Conservation (phyloP, 1,284 basidiomycete species). For the Naganishia sp. region DNA sequence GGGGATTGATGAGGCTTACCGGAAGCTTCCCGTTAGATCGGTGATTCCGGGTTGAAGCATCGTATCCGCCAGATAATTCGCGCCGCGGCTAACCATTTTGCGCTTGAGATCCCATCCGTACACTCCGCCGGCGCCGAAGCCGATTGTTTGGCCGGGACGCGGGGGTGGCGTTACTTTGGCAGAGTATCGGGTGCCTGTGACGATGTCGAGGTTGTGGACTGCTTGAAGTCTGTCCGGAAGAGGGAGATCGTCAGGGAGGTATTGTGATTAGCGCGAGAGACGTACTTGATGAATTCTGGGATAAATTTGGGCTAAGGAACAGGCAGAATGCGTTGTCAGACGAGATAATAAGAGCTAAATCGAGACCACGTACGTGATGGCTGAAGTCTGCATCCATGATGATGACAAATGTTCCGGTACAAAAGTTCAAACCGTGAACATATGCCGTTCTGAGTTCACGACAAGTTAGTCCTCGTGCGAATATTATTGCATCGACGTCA, state of each 20-base stretch:
- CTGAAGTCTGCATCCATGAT: slow-evolving; percentile 98
- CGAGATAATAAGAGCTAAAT: background rate
- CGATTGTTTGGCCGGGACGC: slow-evolving; percentile 46
- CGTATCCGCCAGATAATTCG: slow-evolving; percentile 81
- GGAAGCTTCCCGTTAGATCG: slow-evolving; percentile 82
- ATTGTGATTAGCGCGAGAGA: background rate
- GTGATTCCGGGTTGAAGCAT: slow-evolving; percentile 79
- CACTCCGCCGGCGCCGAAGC: slow-evolving; percentile 69
- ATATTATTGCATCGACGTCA: slow-evolving; percentile 30
- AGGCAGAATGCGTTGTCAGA: background rate
- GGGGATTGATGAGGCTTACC: slow-evolving; percentile 57
- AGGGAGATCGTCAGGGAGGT: background rate
- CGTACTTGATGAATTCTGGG: slow-evolving; percentile 77
- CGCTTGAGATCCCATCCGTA: slow-evolving; percentile 86
- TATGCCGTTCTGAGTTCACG: slow-evolving; percentile 71
- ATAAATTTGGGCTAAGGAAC: slow-evolving; percentile 79
- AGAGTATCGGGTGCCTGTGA: slow-evolving; percentile 84
- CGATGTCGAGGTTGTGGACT: slow-evolving; percentile 78
- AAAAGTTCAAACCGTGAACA: slow-evolving; percentile 83
- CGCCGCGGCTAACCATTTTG: slow-evolving; percentile 79
- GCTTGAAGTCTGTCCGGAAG: slow-evolving; percentile 65
- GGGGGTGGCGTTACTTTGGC: slow-evolving; percentile 37
- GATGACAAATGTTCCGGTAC: slow-evolving; percentile 88
- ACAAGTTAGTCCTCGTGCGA: slow-evolving; percentile 7
- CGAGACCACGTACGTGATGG: slow-evolving; percentile 70